Percentiles rank a stretch among this genome's conserved stretches.
Conservation (phyloP, 345 rosid genomes). For the Aquilaria malaccensis region DNA sequence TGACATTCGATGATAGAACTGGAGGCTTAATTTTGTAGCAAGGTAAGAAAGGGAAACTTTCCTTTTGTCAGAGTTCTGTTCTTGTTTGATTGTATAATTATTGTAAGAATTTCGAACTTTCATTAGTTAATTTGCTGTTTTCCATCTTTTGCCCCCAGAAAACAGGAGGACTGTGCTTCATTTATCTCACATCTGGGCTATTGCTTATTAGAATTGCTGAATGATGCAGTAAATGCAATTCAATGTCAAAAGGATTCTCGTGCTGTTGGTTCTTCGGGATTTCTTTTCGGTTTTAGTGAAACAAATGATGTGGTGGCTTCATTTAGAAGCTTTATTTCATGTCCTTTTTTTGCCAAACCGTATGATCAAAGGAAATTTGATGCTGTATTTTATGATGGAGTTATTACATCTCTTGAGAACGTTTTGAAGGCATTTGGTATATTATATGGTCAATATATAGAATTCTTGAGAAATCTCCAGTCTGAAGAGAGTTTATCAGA, state of each 20-base stretch:
- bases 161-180: constrained; percentile 38
- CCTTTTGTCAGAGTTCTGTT: neutral
- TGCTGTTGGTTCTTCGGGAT: constrained; percentile 44
- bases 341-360: constrained; percentile 41
- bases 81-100: neutral
- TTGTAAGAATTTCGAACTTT: neutral
- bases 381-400: constrained; percentile 25
- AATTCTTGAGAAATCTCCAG: constrained; percentile 27
- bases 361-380: constrained; percentile 31
- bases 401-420: constrained; percentile 49
- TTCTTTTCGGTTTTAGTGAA: constrained; percentile 30
- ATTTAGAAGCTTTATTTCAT: constrained; percentile 49
- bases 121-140: neutral
- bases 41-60: too few relatives aligned
- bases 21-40: too few relatives aligned
- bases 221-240: constrained; percentile 39
- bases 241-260: constrained; percentile 34
- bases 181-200: constrained; percentile 51
- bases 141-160: constrained; percentile 34
- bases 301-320: constrained; percentile 45
- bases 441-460: constrained; percentile 45
- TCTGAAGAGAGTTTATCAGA: constrained; percentile 25
- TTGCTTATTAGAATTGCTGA: constrained; percentile 50
- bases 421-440: constrained; percentile 51
- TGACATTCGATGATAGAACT: too few relatives aligned